Conservation (phyloP, 2,329 filamentous ascomycete species). For the Tolypocladium nubicola region DNA sequence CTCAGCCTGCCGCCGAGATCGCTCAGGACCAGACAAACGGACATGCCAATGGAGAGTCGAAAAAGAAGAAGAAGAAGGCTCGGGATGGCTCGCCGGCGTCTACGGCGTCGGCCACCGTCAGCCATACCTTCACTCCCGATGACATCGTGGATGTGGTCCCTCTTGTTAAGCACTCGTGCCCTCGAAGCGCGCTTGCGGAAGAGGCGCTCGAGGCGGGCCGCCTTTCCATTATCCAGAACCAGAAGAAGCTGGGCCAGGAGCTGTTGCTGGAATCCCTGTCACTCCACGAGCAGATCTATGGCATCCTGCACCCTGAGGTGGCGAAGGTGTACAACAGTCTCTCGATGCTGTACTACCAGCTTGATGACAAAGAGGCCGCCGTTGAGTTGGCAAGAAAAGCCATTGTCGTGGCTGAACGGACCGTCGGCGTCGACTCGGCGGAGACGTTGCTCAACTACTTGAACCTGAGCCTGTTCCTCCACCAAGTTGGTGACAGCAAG, state of each 20-base stretch:
- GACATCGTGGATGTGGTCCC: slow-evolving; percentile 92
- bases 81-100: slow-evolving; percentile 43
- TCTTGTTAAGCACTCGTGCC: slow-evolving; percentile 86
- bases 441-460: slow-evolving; percentile 94
- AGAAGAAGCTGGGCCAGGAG: slow-evolving; percentile 93
- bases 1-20: slow-evolving; percentile 18
- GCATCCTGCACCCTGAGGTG: slow-evolving; percentile 92
- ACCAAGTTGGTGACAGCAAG: slow-evolving; percentile 83
- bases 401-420: slow-evolving; percentile 90
- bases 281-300: slow-evolving; percentile 96
- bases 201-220: slow-evolving; percentile 92
- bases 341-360: slow-evolving; percentile 91
- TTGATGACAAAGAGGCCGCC: slow-evolving; percentile 95
- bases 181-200: slow-evolving; percentile 82
- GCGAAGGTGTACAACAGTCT: slow-evolving; percentile 90
- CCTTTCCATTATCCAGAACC: slow-evolving; percentile 89
- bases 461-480: slow-evolving; percentile 88
- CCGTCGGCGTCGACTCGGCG: slow-evolving; percentile 82
- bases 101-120: slow-evolving; percentile 27
- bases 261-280: slow-evolving; percentile 91
- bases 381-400: slow-evolving; percentile 94
- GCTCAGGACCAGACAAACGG: slow-evolving; percentile 26
- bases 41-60: slow-evolving; percentile 31
- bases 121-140: slow-evolving; percentile 58
- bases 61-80: slow-evolving; percentile 54